A percentile compares a stretch with the other conserved stretches of the same genome.
phyloP scores from a whole-genome alignment of 2,329 filamentous ascomycete species.

The Exophiala viscosa region DNA sequence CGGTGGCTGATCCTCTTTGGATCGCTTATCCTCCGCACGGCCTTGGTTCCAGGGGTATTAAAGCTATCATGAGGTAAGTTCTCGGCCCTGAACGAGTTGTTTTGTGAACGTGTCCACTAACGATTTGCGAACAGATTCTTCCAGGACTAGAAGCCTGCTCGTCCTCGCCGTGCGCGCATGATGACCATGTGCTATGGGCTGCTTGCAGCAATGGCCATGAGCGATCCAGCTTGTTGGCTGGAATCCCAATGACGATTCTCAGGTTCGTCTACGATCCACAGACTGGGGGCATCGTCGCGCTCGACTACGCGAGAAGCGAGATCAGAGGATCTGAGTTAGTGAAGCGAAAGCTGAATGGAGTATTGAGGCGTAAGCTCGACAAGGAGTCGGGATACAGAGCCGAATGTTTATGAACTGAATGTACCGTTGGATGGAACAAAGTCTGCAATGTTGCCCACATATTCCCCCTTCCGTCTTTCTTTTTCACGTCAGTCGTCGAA shows the following conservation, averaged over 20 bases:
- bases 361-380: background rate
- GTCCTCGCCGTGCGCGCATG: background rate
- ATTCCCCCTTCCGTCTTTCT: no score
- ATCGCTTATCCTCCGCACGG: constrained; percentile 87
- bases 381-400: background rate
- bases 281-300: no score
- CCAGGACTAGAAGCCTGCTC: constrained; percentile 15
- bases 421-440: background rate
- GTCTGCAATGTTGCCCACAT: no score
- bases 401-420: background rate
- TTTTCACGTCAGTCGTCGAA: no score
- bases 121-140: constrained; percentile 17
- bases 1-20: constrained; percentile 76
- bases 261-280: no score
- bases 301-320: no score
- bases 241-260: no score
- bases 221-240: background rate
- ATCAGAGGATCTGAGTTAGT: background rate
- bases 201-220: background rate
- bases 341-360: no score
- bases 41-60: constrained; percentile 73
- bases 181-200: background rate
- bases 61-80: constrained; percentile 57
- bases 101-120: background rate
- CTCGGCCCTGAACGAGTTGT: background rate